A percentile compares a stretch with the other conserved stretches of the same genome.
Conservation (phyloP, 352 stramenopile species). For the Albugo laibachii region DNA sequence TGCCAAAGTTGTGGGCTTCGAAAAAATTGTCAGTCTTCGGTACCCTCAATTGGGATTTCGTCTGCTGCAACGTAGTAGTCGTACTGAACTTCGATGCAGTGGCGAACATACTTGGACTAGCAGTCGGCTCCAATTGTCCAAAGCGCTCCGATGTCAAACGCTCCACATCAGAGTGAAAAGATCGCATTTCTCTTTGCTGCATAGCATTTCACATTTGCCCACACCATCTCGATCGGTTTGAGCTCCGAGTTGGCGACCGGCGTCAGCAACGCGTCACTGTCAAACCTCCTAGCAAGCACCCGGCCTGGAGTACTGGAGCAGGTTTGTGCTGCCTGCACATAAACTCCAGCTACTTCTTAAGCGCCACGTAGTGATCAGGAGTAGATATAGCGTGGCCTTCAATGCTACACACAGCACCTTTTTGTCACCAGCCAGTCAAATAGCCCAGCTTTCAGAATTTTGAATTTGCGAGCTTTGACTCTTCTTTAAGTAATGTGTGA, state of each 20-base stretch:
- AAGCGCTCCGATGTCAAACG: not conserved
- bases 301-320: slow-evolving; percentile 2
- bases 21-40: not conserved
- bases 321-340: slow-evolving; percentile 6
- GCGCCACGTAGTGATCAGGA: not conserved
- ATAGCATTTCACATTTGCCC: slow-evolving; percentile 6
- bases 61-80: not conserved
- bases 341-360: slow-evolving; percentile 3
- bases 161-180: slow-evolving; percentile 10
- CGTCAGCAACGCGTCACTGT: slow-evolving; percentile 3
- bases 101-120: slow-evolving; percentile 6
- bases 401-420: slow-evolving; percentile 4
- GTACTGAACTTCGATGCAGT: slow-evolving; percentile 4
- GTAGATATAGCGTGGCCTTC: not conserved
- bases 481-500: slow-evolving; percentile 5
- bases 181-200: slow-evolving; percentile 5
- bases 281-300: not conserved
- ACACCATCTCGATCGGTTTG: slow-evolving; percentile 12
- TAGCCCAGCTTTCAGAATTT: slow-evolving; percentile 5
- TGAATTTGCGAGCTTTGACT: slow-evolving; percentile 2
- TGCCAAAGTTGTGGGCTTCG: no score
- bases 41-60: not conserved
- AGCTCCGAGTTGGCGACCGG: slow-evolving; percentile 8
- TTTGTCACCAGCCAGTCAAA: no score
- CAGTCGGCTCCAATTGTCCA: not conserved